These are phyloP conservation scores for Suhomyces sp. DNA, from an alignment of 805 yeast genomes.

Conservation along the genomic window DNA sequence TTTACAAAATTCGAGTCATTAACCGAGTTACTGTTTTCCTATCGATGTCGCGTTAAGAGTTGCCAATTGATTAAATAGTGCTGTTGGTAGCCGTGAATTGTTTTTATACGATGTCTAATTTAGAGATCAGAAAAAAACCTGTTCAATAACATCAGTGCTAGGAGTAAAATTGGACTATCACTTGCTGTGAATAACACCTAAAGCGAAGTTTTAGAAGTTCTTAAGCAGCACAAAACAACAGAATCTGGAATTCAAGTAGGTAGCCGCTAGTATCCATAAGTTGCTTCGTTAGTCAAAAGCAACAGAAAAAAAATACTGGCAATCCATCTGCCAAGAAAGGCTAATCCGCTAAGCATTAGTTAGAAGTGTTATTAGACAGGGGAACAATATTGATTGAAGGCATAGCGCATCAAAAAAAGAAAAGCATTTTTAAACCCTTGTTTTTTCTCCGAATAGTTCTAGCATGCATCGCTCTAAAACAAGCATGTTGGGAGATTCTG, in stretches of 20 bases:
- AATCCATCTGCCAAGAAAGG: background rate
- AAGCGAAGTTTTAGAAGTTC: background rate
- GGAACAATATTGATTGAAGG: background rate
- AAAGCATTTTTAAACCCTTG: background rate
- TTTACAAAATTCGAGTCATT: background rate
- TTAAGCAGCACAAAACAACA: background rate
- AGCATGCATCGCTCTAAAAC: background rate
- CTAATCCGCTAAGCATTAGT: background rate
- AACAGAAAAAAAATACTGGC: background rate
- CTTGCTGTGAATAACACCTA: background rate
- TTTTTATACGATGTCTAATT: background rate
- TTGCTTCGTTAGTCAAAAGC: background rate
- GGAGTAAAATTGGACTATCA: background rate
- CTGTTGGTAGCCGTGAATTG: background rate
- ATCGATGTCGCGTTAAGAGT: background rate
- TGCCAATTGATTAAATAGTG: background rate
- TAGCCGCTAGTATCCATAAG: too few relatives aligned
- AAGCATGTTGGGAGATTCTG: background rate
- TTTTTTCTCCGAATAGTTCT: background rate
- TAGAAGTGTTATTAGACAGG: background rate
- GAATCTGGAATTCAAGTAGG: background rate
- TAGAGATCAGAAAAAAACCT: background rate
- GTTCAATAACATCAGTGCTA: background rate
- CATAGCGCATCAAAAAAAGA: background rate
- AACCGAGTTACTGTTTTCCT: background rate